Conservation (phyloP, 78 protist genomes). For the Dictyostelium purpureum region DNA sequence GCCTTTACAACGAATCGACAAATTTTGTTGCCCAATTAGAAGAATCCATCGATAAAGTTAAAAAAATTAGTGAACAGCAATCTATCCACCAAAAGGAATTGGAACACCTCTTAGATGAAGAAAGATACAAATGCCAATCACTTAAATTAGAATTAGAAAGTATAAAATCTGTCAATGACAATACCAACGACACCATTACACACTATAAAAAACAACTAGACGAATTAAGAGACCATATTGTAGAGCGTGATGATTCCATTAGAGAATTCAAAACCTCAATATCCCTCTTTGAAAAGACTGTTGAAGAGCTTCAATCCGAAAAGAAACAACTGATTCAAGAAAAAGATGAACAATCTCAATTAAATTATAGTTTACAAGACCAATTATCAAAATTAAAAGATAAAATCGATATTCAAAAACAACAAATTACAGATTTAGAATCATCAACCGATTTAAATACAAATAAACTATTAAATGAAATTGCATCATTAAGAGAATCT, state of each 20-base stretch:
- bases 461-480: background rate
- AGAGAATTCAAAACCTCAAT: background rate
- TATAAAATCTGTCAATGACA: background rate
- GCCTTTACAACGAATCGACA: background rate
- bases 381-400: background rate
- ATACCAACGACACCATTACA: background rate
- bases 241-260: background rate
- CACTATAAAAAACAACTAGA: background rate
- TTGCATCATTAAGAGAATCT: background rate
- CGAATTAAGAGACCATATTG: background rate
- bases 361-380: background rate
- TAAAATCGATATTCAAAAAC: background rate
- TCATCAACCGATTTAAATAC: background rate
- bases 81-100: background rate
- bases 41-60: slow-evolving; percentile 2
- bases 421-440: background rate
- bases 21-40: background rate
- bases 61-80: background rate
- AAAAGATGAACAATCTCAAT: background rate
- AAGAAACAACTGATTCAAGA: background rate
- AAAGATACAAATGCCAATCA: background rate
- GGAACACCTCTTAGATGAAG: background rate
- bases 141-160: background rate
- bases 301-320: background rate
- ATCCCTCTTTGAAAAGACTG: background rate